Evolutionary conservation across 2,329 filamentous ascomycete genomes (phyloP).

Genomic region (Neopestalotiopsis clavispora): DNA sequence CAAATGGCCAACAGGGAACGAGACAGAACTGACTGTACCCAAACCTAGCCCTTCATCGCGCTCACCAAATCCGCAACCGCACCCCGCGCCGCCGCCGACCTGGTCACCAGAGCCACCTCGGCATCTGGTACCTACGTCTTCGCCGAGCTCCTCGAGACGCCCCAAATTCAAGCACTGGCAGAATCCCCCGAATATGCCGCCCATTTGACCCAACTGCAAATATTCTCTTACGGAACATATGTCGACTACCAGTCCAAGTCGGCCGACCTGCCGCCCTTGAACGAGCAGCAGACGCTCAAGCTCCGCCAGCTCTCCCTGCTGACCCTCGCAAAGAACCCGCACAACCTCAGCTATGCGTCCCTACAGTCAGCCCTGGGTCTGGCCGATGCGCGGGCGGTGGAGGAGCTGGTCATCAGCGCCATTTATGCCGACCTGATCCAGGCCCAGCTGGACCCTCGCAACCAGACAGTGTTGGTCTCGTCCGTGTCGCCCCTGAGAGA

Average conservation of each 20-base stretch:
- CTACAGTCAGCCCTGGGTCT: constrained; percentile 74
- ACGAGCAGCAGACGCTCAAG: constrained; percentile 76
- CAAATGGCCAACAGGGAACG: not conserved
- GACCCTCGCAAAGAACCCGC: constrained; percentile 72
- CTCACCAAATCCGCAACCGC: constrained; percentile 86
- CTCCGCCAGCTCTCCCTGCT: constrained; percentile 90
- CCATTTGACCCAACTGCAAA: constrained; percentile 75
- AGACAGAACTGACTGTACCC: constrained; percentile 2
- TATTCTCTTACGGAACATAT: constrained; percentile 94
- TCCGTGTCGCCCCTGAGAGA: constrained; percentile 87
- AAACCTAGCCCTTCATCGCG: constrained; percentile 81
- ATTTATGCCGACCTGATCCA: constrained; percentile 85
- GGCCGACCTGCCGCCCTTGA: constrained; percentile 71
- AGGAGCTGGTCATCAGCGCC: constrained; percentile 84
- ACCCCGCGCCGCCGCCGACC: constrained; percentile 81
- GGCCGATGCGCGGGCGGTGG: constrained; percentile 70
- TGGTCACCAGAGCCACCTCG: constrained; percentile 88
- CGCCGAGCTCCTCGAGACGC: constrained; percentile 84
- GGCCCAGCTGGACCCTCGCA: constrained; percentile 81
- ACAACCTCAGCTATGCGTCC: constrained; percentile 73
- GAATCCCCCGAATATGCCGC: constrained; percentile 62
- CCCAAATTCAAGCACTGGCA: constrained; percentile 77
- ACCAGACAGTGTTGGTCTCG: constrained; percentile 75
- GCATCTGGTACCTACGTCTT: constrained; percentile 90
- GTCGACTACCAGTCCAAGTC: constrained; percentile 63